phyloP scores from a whole-genome alignment of 2,329 filamentous ascomycete genomes.

The Grosmannia penicillata region DNA sequence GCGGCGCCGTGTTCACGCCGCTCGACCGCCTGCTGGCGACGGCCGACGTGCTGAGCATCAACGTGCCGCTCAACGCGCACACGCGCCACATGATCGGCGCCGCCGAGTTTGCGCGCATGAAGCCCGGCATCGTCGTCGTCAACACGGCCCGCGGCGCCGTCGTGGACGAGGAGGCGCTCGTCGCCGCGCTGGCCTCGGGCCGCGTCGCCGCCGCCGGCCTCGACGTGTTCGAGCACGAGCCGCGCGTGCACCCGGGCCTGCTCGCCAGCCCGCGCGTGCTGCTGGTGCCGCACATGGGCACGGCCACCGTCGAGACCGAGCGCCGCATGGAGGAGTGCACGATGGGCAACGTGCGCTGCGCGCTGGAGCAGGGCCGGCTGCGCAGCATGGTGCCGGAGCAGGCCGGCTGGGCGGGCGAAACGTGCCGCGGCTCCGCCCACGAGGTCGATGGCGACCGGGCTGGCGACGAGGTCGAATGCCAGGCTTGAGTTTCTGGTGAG shows the following conservation, averaged over 20 bases:
- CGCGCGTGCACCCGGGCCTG: conserved; percentile 55
- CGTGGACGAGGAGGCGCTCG: conserved; percentile 34
- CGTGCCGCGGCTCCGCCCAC: too few relatives aligned
- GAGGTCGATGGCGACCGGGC: too few relatives aligned
- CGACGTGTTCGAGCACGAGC: conserved; percentile 39
- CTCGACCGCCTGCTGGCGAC: conserved; percentile 26
- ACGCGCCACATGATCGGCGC: conserved; percentile 27
- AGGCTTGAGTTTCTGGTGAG: too few relatives aligned
- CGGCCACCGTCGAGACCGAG: conserved; percentile 54
- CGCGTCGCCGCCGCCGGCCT: conserved; percentile 29
- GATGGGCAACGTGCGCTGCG: conserved; percentile 14
- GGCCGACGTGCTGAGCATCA: conserved; percentile 35
- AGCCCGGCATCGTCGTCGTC: conserved; percentile 33
- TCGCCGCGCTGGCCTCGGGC: conserved; percentile 29
- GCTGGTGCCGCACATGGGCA: conserved; percentile 76
- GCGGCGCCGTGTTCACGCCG: conserved; percentile 12
- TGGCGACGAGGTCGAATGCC: too few relatives aligned
- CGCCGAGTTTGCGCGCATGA: conserved; percentile 29
- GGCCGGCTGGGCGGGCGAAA: neutral
- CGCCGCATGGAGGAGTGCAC: conserved; percentile 9
- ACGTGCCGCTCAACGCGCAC: conserved; percentile 25
- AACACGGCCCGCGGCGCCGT: conserved; percentile 40
- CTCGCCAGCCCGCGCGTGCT: conserved; percentile 56
- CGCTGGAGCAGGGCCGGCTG: conserved; percentile 4
- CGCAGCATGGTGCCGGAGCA: conserved; percentile 11